Evolutionary conservation across 73 alveolate genomes (phyloP), one percentile per base, ranked within the genome.

Genomic region (Paramecium octaurelia): DNA sequence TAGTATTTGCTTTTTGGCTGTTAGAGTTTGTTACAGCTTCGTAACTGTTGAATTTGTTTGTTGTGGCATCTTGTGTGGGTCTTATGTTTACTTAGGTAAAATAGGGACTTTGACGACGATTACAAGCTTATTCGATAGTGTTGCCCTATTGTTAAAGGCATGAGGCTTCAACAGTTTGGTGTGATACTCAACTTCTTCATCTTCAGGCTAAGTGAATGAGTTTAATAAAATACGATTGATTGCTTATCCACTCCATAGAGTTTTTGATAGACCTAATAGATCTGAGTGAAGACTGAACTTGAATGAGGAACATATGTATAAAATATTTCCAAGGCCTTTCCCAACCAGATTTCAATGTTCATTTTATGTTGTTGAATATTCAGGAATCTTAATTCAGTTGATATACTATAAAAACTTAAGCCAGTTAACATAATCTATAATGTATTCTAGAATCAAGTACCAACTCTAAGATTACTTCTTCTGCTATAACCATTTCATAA

Each of bases 121-220:
- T 10, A 80, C 91, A 18, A 80, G 38, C 18, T 80, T 43, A 48
- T 80, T 80, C 6, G 91, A 34, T 11, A 80, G 57, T 21, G 91
- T 18, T 4, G 91, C 91, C 23, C 12, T 80, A 80, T 80, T 80
- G 18, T 80, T 80, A 64, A 80, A 80, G 16, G 38, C 16, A 46
- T 80, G 91, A 18, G 91, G 91, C 29, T 42, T 80, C 3, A 80
- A 31, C 34, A 80, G 24, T 3, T 80, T 80, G 1, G 91, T 80
- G 16, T 27, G 46, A 80, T 80, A 43, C 12, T 34, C 57, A n/a
- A 80, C 57, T 43, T 80, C 91, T 46, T 80, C 46, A 48, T 80
- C 91, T 80, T 80, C 91, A 46, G 91, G 91, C 91, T 80, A 23
- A 48, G 8, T 44, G 12, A 97, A 95, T 20, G 21, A n/a, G 4